These are phyloP conservation scores for Plasmodium falciparum DNA, from an alignment of 169 alveolate species.

Conservation along the genomic window DNA sequence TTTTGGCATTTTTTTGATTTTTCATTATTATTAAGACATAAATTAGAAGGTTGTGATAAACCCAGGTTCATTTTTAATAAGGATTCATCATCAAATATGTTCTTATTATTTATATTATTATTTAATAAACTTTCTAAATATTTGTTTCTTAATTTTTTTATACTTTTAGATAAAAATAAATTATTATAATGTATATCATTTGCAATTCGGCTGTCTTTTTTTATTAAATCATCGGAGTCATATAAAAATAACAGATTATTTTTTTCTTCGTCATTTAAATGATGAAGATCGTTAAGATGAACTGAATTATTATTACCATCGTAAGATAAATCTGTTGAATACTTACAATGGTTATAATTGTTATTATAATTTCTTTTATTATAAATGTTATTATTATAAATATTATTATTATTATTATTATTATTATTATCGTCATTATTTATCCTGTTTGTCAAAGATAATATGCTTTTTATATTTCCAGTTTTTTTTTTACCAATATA, in stretches of 20 bases:
- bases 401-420: constrained; percentile 17
- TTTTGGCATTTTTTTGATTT: too few relatives aligned
- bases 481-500: constrained; percentile 7
- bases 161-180: too few relatives aligned
- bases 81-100: too few relatives aligned
- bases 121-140: too few relatives aligned
- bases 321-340: background rate
- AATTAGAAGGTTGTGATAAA: too few relatives aligned
- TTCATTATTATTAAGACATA: too few relatives aligned
- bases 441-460: constrained; percentile 26
- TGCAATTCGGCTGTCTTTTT: too few relatives aligned
- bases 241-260: background rate
- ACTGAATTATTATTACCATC: background rate
- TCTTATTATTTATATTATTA: too few relatives aligned
- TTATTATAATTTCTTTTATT: background rate
- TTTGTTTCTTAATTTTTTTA: too few relatives aligned
- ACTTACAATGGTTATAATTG: background rate
- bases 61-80: too few relatives aligned
- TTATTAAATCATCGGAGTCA: too few relatives aligned
- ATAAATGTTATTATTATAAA: background rate
- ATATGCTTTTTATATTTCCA: constrained; percentile 32
- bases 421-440: constrained; percentile 19
- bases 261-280: background rate
- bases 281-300: background rate
- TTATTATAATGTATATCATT: too few relatives aligned